These are phyloP conservation scores for Grammothele lineata DNA, from an alignment of 768 basidiomycete species.

Conservation along the genomic window DNA sequence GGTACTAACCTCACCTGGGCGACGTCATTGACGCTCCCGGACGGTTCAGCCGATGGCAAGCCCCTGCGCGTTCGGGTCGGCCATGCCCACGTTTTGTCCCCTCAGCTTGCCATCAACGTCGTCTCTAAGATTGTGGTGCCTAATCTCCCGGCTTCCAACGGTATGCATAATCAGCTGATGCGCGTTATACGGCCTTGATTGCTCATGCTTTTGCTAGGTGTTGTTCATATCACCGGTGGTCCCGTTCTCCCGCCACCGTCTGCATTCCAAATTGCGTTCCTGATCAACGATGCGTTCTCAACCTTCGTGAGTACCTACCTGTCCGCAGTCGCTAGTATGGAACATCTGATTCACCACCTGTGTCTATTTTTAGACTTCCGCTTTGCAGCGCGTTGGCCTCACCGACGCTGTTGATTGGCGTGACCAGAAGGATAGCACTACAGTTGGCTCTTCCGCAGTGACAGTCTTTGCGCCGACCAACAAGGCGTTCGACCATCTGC, in stretches of 20 bases:
- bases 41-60: constrained; percentile 40
- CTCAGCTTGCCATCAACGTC: constrained; percentile 38
- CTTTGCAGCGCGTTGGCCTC: constrained; percentile 47
- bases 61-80: constrained; percentile 42
- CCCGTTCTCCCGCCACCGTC: constrained; percentile 55
- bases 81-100: constrained; percentile 29
- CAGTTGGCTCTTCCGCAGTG: constrained; percentile 42
- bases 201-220: constrained; percentile 28
- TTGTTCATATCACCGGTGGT: constrained; percentile 50
- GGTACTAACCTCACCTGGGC: constrained; percentile 52
- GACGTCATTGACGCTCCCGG: constrained; percentile 39
- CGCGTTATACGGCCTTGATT: too few species aligned
- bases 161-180: constrained; percentile 29
- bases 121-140: constrained; percentile 38
- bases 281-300: constrained; percentile 40
- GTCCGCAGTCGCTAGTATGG: neutral
- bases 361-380: constrained; percentile 50
- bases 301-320: constrained; percentile 36
- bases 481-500: constrained; percentile 43
- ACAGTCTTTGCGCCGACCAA: constrained; percentile 56
- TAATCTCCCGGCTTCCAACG: constrained; percentile 45
- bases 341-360: too few species aligned
- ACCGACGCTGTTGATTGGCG: constrained; percentile 43
- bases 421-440: constrained; percentile 25
- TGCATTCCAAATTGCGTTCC: constrained; percentile 43